Conservation (phyloP, 2,329 filamentous ascomycete genomes). For the Monosporascus sp. region DNA sequence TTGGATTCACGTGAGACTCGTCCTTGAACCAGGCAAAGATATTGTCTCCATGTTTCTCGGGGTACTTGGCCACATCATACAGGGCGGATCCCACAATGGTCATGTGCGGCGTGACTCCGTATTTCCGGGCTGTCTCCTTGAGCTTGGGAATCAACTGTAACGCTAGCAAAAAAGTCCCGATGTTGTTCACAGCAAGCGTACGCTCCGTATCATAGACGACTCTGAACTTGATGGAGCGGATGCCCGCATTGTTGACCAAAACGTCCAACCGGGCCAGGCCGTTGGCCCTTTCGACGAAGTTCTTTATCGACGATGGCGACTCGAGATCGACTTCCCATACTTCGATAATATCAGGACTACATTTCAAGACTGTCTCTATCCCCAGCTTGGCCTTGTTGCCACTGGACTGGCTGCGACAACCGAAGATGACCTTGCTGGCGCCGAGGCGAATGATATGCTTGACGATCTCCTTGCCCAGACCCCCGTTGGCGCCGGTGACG, state of each 20-base stretch:
- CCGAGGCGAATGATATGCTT: slow-evolving; percentile 21
- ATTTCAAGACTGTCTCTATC: slow-evolving; percentile 20
- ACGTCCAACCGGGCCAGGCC: slow-evolving; percentile 18
- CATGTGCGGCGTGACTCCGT: slow-evolving; percentile 7
- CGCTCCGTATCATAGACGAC: too few species aligned
- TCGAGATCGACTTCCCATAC: too few species aligned
- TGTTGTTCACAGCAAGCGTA: too few species aligned
- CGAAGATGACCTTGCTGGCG: slow-evolving; percentile 33
- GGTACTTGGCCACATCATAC: slow-evolving; percentile 16
- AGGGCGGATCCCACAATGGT: slow-evolving; percentile 13
- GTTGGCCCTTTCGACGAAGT: slow-evolving; percentile 4
- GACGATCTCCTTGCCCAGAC: slow-evolving; percentile 15
- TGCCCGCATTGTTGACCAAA: slow-evolving; percentile 26
- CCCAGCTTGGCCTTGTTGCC: too few species aligned
- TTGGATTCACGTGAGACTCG: slow-evolving; percentile 6
- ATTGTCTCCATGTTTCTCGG: slow-evolving; percentile 11
- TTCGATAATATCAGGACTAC: slow-evolving; percentile 9
- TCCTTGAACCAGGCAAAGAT: slow-evolving; percentile 13
- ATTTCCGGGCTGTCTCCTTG: slow-evolving; percentile 3
- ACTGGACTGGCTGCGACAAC: slow-evolving; percentile 27
- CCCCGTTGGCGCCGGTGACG: slow-evolving; percentile 17
- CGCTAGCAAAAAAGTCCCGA: too few species aligned
- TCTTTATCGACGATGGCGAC: too few species aligned
- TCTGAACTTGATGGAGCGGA: too few species aligned
- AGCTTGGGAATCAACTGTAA: slow-evolving; percentile 8